These are phyloP conservation scores for Xylogone sp. DNA, from an alignment of 2,329 filamentous ascomycete species.

Conservation along the genomic window DNA sequence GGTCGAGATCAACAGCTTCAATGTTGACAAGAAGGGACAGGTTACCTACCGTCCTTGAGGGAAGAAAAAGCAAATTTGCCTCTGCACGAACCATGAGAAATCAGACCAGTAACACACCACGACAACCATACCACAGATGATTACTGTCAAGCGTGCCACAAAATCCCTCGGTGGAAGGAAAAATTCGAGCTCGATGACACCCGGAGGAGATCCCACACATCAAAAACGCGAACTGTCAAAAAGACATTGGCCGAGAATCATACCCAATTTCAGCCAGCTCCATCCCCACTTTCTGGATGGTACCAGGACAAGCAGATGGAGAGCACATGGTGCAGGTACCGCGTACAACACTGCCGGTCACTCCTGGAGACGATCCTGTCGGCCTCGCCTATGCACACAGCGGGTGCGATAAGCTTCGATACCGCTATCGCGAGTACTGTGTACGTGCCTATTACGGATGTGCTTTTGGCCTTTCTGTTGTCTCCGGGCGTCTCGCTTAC, in stretches of 20 bases:
- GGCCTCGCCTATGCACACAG: background rate
- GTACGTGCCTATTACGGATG: background rate
- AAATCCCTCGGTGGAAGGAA: no score
- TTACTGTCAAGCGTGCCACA: no score
- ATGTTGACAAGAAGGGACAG: background rate
- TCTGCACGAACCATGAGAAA: background rate
- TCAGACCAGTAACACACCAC: background rate
- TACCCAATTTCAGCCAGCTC: background rate
- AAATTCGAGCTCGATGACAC: no score
- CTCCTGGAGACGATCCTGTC: background rate
- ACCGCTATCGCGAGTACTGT: no score
- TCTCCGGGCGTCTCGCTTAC: background rate
- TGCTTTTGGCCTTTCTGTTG: background rate
- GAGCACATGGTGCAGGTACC: background rate
- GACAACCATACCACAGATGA: background rate
- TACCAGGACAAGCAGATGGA: no score
- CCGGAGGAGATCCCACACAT: no score
- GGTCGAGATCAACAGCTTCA: background rate
- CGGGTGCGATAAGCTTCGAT: background rate
- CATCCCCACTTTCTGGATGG: no score
- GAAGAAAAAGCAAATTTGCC: background rate
- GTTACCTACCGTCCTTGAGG: no score
- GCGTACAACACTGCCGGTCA: background rate
- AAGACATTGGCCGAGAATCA: no score
- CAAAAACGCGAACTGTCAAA: background rate